Percentiles rank a stretch among this genome's conserved stretches.
Conservation (phyloP, 257 asterid species). For the Rhazya stricta region DNA sequence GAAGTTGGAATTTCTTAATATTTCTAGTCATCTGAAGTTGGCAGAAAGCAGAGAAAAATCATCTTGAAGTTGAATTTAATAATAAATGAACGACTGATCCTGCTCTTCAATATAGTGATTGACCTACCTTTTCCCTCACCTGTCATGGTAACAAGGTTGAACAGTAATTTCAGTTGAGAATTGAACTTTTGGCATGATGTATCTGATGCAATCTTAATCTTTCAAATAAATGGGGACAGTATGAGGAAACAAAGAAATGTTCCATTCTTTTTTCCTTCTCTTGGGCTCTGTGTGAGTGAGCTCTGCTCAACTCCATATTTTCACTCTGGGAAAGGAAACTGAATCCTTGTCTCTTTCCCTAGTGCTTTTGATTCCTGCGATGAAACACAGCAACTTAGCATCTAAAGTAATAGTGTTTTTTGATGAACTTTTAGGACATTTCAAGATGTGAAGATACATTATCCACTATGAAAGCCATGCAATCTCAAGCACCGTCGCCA, state of each 20-base stretch:
- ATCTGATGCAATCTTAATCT: not conserved
- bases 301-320: not conserved
- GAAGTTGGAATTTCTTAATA: not conserved
- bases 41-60: not conserved
- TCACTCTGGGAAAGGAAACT: not conserved
- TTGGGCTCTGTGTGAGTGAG: not conserved
- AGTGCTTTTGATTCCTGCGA: not conserved
- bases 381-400: not conserved
- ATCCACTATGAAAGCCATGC: constrained; percentile 72
- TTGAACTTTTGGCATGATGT: not conserved
- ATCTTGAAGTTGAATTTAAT: not conserved
- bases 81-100: not conserved
- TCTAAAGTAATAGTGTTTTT: not conserved
- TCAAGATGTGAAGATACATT: constrained; percentile 77
- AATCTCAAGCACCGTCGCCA: constrained; percentile 66
- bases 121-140: not conserved
- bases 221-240: not conserved
- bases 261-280: not conserved
- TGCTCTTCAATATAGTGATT: not conserved
- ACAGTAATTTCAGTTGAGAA: not conserved
- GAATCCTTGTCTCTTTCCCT: not conserved
- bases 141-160: not conserved
- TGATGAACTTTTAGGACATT: constrained; percentile 58
- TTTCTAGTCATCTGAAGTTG: not conserved
- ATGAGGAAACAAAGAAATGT: no score